Evolutionary conservation across 345 rosid genomes (phyloP).

Genomic region (Aurinia saxatilis): DNA sequence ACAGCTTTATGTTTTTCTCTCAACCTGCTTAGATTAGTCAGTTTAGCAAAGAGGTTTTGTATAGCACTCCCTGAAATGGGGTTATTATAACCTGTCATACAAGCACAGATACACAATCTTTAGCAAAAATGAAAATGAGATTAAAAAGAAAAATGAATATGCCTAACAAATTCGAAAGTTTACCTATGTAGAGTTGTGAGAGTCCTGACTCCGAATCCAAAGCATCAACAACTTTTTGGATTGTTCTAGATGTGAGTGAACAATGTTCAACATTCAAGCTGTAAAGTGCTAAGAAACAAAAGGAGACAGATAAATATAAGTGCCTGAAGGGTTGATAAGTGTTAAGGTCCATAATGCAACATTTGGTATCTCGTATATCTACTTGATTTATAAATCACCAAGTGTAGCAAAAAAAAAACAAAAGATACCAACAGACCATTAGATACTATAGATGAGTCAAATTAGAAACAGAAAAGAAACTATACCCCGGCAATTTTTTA

Average conservation of each 20-base stretch:
- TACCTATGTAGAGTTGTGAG: constrained; percentile 77
- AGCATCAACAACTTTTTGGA: constrained; percentile 66
- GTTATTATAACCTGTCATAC: constrained; percentile 58
- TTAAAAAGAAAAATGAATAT: neutral
- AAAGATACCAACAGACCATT: constrained; percentile 3
- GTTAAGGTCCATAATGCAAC: neutral
- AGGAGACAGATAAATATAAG: constrained; percentile 6
- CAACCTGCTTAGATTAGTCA: constrained; percentile 58
- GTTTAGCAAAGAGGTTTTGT: constrained; percentile 52
- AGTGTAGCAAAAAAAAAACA: constrained; percentile 6
- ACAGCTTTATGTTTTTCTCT: neutral
- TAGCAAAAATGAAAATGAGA: constrained; percentile 3
- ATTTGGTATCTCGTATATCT: neutral
- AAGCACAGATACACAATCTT: neutral
- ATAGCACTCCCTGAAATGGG: constrained; percentile 61
- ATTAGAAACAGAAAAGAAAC: neutral
- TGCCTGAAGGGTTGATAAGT: neutral
- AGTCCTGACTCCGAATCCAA: constrained; percentile 49
- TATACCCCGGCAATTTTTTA: constrained; percentile 74
- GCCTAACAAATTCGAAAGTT: constrained; percentile 9
- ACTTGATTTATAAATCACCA: neutral
- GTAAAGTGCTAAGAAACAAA: constrained; percentile 54
- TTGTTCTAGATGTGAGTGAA: constrained; percentile 77
- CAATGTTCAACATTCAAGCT: constrained; percentile 76
- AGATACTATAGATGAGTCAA: neutral